Base-by-base conservation (phyloP, 2,329 filamentous ascomycete species). In the Waltergamsia citrina region DNA sequence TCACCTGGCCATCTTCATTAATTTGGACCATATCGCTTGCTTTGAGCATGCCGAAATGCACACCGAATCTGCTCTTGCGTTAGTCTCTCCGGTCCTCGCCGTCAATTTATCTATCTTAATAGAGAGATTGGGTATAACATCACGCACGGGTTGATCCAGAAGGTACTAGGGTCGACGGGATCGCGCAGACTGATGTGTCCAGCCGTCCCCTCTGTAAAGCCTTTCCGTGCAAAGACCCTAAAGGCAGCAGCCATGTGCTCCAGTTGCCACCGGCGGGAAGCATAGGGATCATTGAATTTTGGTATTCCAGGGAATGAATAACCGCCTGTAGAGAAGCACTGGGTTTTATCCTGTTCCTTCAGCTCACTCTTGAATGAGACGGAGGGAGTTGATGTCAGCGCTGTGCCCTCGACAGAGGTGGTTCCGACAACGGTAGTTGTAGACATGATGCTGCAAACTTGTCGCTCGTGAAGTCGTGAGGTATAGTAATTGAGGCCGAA, bases 181-280 rank as follows among this genome's bases (percentile, higher is more conserved):
- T 81, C 78, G 7, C 77, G 64, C 1, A 81, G 71, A 5, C 58
- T 66, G 36, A 82, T 81, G 47, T 82, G 78, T 1, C 78, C 78
- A 11, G 63, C 62, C 52, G 78, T 77, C 26, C 78, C 78, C 49
- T 81, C 77, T 0, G 68, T 71, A 52, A 56, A 69, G 7, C 65
- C 63, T 29, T 60, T 44, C 22, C 63, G 59, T 1, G 60, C 58
- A 48, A 68, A 69, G 6, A 67, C 57, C 18, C 66, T 56, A 38
- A 69, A 69, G 1, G 66, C 63, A 5, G 56, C 53, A 0, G 59
- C 65, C 47, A 69, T 56, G 30, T 66, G 56, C 12, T 66, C 47
- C 4, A 58, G 43, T 38, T 56, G 53, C 51, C 55, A 60, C 37
- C 43, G 43, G 0, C 55, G 49, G 29, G 54, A 49, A 23, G 47